phyloP scores from a whole-genome alignment of 768 basidiomycete genomes.

The Sarcomyxa edulis region DNA sequence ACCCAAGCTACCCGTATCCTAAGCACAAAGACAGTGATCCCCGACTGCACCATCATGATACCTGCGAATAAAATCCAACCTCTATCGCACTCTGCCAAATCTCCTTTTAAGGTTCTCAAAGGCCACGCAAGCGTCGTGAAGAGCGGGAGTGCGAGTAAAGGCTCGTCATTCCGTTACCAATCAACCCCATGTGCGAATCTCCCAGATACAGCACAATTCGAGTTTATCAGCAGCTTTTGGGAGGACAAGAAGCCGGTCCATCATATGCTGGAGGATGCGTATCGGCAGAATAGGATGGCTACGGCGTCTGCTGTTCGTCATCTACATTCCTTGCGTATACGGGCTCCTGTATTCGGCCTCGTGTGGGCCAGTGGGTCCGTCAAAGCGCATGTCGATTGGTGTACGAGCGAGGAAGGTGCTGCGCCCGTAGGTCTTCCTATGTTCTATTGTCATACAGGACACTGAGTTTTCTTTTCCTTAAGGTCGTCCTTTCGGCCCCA shows the following conservation, averaged over 20 bases:
- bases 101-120: conserved; percentile 44
- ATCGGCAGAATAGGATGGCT: conserved; percentile 54
- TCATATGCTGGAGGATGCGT: conserved; percentile 43
- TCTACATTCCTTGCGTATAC: conserved; percentile 39
- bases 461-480: conserved; percentile 3
- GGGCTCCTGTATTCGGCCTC: conserved; percentile 45
- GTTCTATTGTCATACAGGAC: not conserved
- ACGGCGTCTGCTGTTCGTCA: conserved; percentile 46
- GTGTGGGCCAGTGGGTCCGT: conserved; percentile 50
- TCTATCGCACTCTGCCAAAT: conserved; percentile 37
- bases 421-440: conserved; percentile 25
- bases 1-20: conserved; percentile 31
- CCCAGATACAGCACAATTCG: conserved; percentile 41
- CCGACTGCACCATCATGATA: conserved; percentile 46
- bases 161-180: conserved; percentile 46
- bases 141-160: conserved; percentile 30
- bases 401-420: conserved; percentile 22
- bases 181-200: conserved; percentile 43
- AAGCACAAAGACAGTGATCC: conserved; percentile 39
- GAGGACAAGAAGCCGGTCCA: conserved; percentile 58
- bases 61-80: conserved; percentile 29
- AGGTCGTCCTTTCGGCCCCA: conserved; percentile 48
- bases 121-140: conserved; percentile 28
- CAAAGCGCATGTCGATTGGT: conserved; percentile 55
- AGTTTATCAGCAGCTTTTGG: conserved; percentile 51